Conservation (phyloP, 768 basidiomycete genomes). For the Panaeolus papilionaceus region DNA sequence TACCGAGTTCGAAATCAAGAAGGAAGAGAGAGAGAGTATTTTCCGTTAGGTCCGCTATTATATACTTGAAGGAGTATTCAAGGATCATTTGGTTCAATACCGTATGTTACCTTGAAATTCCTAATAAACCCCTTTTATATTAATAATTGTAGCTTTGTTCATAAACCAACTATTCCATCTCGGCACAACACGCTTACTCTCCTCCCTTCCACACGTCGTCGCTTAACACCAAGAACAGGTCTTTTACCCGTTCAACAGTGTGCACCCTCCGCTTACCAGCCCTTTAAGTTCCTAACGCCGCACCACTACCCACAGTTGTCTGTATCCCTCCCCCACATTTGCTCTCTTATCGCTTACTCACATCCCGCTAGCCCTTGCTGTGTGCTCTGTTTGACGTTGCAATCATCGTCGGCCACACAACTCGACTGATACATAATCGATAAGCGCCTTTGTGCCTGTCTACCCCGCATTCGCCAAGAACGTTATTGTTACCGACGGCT, state of each 20-base stretch:
- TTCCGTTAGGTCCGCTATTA: background rate
- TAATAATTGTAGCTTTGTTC: background rate
- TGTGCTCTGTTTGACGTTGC: conserved; percentile 1
- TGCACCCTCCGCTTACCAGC: conserved; percentile 8
- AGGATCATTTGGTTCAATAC: background rate
- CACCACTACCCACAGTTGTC: conserved; percentile 5
- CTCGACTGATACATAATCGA: background rate
- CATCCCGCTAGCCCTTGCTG: conserved; percentile 5
- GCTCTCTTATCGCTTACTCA: conserved; percentile 9
- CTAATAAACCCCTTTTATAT: background rate
- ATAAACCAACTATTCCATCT: conserved; percentile 7
- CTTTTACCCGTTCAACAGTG: background rate
- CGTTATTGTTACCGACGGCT: conserved; percentile 3
- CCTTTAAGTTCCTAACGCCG: conserved; percentile 9
- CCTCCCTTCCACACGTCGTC: background rate
- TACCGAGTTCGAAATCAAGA: background rate
- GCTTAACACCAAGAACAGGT: conserved; percentile 2
- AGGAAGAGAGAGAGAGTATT: background rate
- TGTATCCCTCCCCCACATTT: conserved; percentile 1
- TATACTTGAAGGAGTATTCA: conserved; percentile 8
- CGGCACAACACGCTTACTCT: background rate
- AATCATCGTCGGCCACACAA: background rate
- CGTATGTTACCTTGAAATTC: background rate
- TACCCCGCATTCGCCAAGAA: conserved; percentile 12
- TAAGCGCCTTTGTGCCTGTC: conserved; percentile 11